Conservation (phyloP, 805 yeast genomes). For the Saccharomyces paradoxus region DNA sequence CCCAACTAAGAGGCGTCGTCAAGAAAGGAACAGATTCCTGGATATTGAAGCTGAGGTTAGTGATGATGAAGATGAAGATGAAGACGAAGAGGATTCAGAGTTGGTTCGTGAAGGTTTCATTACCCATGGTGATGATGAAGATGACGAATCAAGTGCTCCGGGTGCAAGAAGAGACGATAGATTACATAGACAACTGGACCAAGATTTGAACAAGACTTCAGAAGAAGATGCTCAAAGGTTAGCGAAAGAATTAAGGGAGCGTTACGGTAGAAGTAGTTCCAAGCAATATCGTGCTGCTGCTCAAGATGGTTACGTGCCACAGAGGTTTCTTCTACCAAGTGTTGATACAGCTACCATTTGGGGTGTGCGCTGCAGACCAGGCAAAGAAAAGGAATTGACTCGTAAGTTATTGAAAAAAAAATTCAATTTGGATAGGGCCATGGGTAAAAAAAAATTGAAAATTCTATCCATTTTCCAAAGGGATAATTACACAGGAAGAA, state of each 20-base stretch:
- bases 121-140: slow-evolving; percentile 46
- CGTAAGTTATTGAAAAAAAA: slow-evolving; percentile 78
- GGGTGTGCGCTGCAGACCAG: slow-evolving; percentile 90
- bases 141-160: slow-evolving; percentile 46
- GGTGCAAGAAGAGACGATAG: slow-evolving; percentile 54
- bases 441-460: slow-evolving; percentile 61
- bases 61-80: slow-evolving; percentile 89
- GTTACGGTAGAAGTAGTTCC: slow-evolving; percentile 80
- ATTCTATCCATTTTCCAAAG: slow-evolving; percentile 88
- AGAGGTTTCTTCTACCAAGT: slow-evolving; percentile 85
- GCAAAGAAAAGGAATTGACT: slow-evolving; percentile 86
- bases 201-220: slow-evolving; percentile 73
- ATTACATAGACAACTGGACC: slow-evolving; percentile 84
- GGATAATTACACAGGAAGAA: slow-evolving; percentile 84
- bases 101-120: slow-evolving; percentile 74
- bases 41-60: slow-evolving; percentile 99
- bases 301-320: slow-evolving; percentile 79
- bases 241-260: slow-evolving; percentile 84
- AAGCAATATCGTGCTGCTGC: slow-evolving; percentile 72
- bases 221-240: slow-evolving; percentile 92
- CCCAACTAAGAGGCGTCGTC: slow-evolving; percentile 38
- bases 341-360: slow-evolving; percentile 94
- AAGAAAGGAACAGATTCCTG: slow-evolving; percentile 70
- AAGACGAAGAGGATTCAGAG: slow-evolving; percentile 91
- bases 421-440: slow-evolving; percentile 61